Evolutionary conservation across 2,329 filamentous ascomycete species (phyloP).

Genomic region (Rhinocladiella mackenziei): DNA sequence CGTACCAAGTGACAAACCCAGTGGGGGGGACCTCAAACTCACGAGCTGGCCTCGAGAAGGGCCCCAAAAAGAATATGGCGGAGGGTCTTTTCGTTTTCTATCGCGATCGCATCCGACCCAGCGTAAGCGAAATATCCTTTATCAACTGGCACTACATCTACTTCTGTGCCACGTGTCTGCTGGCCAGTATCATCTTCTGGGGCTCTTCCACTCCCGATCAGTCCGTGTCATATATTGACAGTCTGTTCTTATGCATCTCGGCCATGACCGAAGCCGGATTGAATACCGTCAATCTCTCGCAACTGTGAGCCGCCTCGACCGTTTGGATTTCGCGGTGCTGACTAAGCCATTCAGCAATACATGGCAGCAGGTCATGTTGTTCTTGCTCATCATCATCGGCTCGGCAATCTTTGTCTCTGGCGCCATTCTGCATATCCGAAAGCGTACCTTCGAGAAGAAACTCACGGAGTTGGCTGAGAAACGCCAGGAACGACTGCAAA

Average conservation of each 20-base stretch:
- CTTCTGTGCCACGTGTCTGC: constrained; percentile 43
- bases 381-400: constrained; percentile 47
- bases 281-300: constrained; percentile 47
- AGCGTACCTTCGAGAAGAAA: constrained; percentile 33
- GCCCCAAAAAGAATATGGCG: neutral
- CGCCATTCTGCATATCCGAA: constrained; percentile 43
- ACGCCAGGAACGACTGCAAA: constrained; percentile 8
- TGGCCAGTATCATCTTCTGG: constrained; percentile 48
- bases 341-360: constrained; percentile 34
- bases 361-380: constrained; percentile 46
- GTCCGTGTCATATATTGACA: constrained; percentile 44
- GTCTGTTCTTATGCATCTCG: constrained; percentile 45
- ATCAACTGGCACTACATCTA: constrained; percentile 45
- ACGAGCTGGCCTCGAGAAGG: constrained; percentile 1
- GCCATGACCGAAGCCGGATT: constrained; percentile 49
- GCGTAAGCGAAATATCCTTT: constrained; percentile 31
- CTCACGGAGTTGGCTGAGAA: constrained; percentile 23
- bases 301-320: constrained; percentile 27
- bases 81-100: neutral
- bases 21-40: no score
- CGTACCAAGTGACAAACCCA: no score
- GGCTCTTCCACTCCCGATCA: constrained; percentile 42
- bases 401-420: constrained; percentile 46
- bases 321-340: neutral
- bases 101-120: neutral